Evolutionary conservation across 306 rosid genomes (phyloP).

Genomic region (Castanea sativa): DNA sequence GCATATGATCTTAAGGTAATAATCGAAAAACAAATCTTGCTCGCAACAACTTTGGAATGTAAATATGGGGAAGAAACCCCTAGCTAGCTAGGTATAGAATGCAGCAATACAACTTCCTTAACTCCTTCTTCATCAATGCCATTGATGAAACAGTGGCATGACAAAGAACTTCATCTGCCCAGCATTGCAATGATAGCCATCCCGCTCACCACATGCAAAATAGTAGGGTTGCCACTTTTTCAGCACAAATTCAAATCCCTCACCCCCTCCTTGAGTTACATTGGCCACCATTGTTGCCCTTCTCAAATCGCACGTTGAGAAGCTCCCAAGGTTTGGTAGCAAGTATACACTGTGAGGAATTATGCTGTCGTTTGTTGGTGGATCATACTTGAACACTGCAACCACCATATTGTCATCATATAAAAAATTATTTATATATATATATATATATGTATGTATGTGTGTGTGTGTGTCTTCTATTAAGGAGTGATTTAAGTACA

Average conservation of each 20-base stretch:
- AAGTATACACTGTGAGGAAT: constrained; percentile 65
- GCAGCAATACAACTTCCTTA: background rate
- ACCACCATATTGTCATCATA: background rate
- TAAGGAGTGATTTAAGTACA: too few species aligned
- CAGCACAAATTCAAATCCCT: constrained; percentile 55
- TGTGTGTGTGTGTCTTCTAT: too few species aligned
- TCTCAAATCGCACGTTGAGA: constrained; percentile 47
- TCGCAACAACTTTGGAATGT: too few species aligned
- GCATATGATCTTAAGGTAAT: too few species aligned
- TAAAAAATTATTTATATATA: background rate
- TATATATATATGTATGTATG: background rate
- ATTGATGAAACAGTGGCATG: constrained; percentile 43
- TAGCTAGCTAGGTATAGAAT: background rate
- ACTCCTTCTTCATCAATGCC: constrained; percentile 21
- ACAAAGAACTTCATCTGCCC: constrained; percentile 71
- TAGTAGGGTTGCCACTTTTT: constrained; percentile 54
- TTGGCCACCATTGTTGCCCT: constrained; percentile 39
- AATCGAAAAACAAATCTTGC: too few species aligned
- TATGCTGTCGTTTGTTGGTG: constrained; percentile 38
- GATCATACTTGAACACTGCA: constrained; percentile 73
- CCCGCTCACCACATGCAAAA: constrained; percentile 59
- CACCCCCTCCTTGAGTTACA: constrained; percentile 47
- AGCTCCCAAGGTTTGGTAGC: constrained; percentile 42
- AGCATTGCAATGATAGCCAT: constrained; percentile 55
- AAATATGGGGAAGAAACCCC: too few species aligned